Evolutionary conservation across 345 rosid genomes (phyloP).

Genomic region (Physaria fendleri): DNA sequence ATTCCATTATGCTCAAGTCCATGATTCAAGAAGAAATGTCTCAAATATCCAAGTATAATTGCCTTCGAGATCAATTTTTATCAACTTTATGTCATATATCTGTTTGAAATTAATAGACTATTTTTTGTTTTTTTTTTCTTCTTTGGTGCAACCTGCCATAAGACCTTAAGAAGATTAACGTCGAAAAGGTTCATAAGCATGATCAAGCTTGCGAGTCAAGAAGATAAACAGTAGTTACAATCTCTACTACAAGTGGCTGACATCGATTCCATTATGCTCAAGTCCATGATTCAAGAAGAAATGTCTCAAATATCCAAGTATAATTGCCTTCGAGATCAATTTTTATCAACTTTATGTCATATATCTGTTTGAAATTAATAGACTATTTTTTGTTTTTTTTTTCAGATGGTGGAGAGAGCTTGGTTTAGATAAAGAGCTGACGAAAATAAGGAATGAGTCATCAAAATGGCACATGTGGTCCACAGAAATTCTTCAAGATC

Average conservation of each 20-base stretch:
- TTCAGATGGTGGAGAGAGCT: slow-evolving; percentile 60
- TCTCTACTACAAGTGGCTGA: slow-evolving; percentile 33
- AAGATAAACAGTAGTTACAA: slow-evolving; percentile 26
- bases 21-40: slow-evolving; percentile 33
- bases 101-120: not conserved
- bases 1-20: slow-evolving; percentile 29
- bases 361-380: not conserved
- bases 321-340: not conserved
- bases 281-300: slow-evolving; percentile 34
- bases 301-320: slow-evolving; percentile 28
- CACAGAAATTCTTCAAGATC: slow-evolving; percentile 41
- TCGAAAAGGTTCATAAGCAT: slow-evolving; percentile 18
- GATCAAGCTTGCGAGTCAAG: not conserved
- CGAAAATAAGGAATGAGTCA: slow-evolving; percentile 48
- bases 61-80: not conserved
- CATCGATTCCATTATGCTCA: slow-evolving; percentile 28
- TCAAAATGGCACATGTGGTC: slow-evolving; percentile 50
- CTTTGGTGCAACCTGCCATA: slow-evolving; percentile 40
- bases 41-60: slow-evolving; percentile 27
- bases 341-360: not conserved
- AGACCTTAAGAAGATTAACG: slow-evolving; percentile 31
- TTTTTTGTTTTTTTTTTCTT: not conserved
- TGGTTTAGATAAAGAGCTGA: slow-evolving; percentile 37
- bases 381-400: not conserved
- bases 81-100: not conserved